Evolutionary conservation across 2,329 filamentous ascomycete species (phyloP).

Genomic region (Botrytis squamosa): DNA sequence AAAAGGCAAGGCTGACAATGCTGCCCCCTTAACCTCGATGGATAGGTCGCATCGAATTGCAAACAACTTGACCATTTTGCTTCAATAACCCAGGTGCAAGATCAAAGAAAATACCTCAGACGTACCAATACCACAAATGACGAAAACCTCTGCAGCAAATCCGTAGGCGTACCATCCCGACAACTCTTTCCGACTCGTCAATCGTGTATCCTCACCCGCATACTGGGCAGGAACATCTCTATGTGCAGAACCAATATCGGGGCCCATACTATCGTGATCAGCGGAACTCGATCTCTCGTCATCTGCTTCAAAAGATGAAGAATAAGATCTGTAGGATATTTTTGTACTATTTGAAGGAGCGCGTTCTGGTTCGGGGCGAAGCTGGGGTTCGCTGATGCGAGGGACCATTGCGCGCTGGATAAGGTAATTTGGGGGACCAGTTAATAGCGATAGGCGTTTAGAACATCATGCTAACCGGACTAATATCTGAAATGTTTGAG

Average conservation of each 20-base stretch:
- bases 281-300: conserved; percentile 58
- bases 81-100: not conserved
- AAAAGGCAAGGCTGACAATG: not conserved
- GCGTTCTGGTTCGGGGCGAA: conserved; percentile 31
- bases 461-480: conserved; percentile 9
- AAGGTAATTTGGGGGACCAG: conserved; percentile 14
- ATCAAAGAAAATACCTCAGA: conserved; percentile 27
- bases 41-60: conserved; percentile 6
- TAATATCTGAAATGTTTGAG: not conserved
- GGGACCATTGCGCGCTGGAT: conserved; percentile 30
- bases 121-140: conserved; percentile 82
- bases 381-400: conserved; percentile 29
- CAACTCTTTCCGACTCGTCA: conserved; percentile 84
- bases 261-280: conserved; percentile 39
- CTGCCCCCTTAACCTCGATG: not conserved
- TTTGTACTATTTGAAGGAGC: conserved; percentile 44
- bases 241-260: conserved; percentile 36
- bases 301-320: conserved; percentile 65
- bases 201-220: conserved; percentile 80
- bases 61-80: not conserved
- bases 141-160: conserved; percentile 95
- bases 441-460: conserved; percentile 20
- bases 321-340: conserved; percentile 56
- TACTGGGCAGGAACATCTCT: conserved; percentile 52
- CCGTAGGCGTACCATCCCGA: conserved; percentile 94